Base-by-base conservation (phyloP, 192 early-diverging fungal species). In the Obelidium mucronatum region DNA sequence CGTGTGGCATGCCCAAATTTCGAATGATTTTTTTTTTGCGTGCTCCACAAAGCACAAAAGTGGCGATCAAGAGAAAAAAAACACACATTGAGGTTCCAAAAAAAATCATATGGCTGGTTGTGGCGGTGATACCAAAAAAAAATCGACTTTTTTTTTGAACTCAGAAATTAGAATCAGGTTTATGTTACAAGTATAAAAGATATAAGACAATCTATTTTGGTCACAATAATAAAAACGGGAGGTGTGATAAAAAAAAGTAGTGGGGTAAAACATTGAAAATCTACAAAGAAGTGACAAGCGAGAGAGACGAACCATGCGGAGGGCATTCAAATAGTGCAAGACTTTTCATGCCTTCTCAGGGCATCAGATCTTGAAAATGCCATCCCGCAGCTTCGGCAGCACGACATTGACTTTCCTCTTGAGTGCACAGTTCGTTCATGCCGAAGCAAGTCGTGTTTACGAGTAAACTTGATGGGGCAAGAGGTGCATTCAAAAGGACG, bases 341-440 rank as follows among this genome's bases (percentile, higher is more conserved):
- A 11, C 24, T 58, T 58, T 31, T 64, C 62, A 35, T 64, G 62
- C 34, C 62, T 64, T 2, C 62, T 8, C 62, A 64, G 15, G 11
- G 62, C n/a, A 35, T 64, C 62, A 30, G 37, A n/a, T 0, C 62
- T 39, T 6, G 40, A 11, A 67, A 67, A 67, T 8, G 22, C 5
- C 33, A 40, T 67, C 15, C 33, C 13, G 31, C 66, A 67, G 1
- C 8, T 11, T 34, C 17, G 2, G 31, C 66, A 67, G 2, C 22
- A 26, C 13, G 19, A 35, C 42, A 48, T 48, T 8, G 63, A 19
- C 40, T 31, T 26, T 48, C 40, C 1, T 8, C 28, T 26, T 1
- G n/a, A 24, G 51, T 67, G 66, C 42, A 67, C 66, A 26, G 66
- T 67, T 28, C 40, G 34, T 26, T 51, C 2, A 30, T 67, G 66